Evolutionary conservation across 371 early-diverging fungal genomes (phyloP), one percentile per base, ranked within the genome.

Genomic region (Batkoa obscura): DNA sequence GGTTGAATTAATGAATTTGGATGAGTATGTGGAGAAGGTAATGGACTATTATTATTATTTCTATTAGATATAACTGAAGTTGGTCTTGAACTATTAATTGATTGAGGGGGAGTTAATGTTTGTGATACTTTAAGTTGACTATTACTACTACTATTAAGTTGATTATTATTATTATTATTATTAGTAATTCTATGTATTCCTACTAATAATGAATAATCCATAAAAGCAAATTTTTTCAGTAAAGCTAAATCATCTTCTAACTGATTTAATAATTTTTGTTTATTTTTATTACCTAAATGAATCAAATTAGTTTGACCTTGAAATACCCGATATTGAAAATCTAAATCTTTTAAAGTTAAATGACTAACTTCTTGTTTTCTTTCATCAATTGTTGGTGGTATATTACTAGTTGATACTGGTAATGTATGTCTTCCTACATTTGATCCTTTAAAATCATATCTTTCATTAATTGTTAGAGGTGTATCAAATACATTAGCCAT

Each of bases 401-500:
- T 50, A 50, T 50, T 45, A 2, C 35, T 23, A 6, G 49, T 50
- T 1, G 49, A 43, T 4, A 43, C 56, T 1, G 57, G 41, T 9
- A 70, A 50, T 0, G 78, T 68, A 55, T 63, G 66, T 23, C 78
- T 60, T 1, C 78, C 78, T 8, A 75, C 73, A 36, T 67, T 73
- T 0, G 74, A 74, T 0, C 78, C 78, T 50, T 78, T 78, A 55
- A 78, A 78, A 37, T 78, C 78, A 39, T 66, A 69, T 10, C 66
- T 68, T 35, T 67, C 66, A 48, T 67, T 59, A 10, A 77, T 61
- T 1, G 65, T 58, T 34, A 71, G 61, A 0, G 65, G 64, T 0
- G 75, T 74, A 56, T 77, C 78, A 57, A 74, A 71, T 12, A 74
- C 70, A 59, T 70, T 70, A 3, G 74, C 68, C 66, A 77, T 64